Base-by-base conservation (phyloP, 352 stramenopile genomes). In the Phytophthora hibernalis region DNA sequence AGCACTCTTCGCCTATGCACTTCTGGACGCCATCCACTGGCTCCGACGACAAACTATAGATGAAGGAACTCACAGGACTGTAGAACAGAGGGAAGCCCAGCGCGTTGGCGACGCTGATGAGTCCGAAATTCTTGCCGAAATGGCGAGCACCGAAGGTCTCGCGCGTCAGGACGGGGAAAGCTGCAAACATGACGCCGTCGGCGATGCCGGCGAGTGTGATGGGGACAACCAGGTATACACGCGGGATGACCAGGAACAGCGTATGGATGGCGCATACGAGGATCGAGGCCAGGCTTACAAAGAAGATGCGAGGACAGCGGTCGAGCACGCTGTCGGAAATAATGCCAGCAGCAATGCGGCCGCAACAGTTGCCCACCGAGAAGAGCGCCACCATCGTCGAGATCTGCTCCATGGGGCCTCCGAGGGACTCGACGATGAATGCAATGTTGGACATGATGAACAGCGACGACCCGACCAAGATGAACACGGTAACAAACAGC, bases 381-480 rank as follows among this genome's bases (percentile, higher is more conserved):
- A 95, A 93, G 24, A 90, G 51, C 44, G 72, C 76, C 22, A 93
- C 84, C 72, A 92, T 89, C 11, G 64, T 76, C 10, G 86, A 65
- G 9, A 95, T 81, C 50, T 92, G 79, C 16, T 79, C 65, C 42
- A 76, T 70, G 0, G 68, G 64, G 12, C 82, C 82, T 7, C 57
- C 60, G 4, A 81, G 57, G 7, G 84, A 89, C 52, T 91, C 79
- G 16, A 92, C 81, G 43, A 93, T 87, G 72, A 95, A 95, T 9
- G 81, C 76, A 53, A 93, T 85, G 65, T 92, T 94, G 43, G 84
- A 68, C 81, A 94, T 91, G 40, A 95, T 68, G 58, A 95, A 93
- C 8, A 95, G 65, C 43, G 82, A 80, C 16, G 81, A 82, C 12
- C 84, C 83, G 31, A 95, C 83, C 26, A 91, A 60, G 30, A 95